Evolutionary conservation across 768 basidiomycete species (phyloP), one percentile per base, ranked within the genome.

Genomic region (Boletus speciosus): DNA sequence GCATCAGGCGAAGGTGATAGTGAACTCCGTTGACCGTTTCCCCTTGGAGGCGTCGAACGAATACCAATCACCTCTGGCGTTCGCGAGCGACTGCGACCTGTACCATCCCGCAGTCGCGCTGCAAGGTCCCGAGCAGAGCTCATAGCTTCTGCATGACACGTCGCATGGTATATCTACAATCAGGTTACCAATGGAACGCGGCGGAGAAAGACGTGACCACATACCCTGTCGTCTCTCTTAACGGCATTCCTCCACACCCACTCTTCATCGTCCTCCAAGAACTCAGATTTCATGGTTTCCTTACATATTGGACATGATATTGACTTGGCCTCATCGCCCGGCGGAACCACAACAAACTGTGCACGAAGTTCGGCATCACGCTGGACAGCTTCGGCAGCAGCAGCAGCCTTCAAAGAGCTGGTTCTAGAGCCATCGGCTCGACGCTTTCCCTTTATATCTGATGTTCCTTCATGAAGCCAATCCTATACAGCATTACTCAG

Each of bases 191-290:
- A 47, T 47, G 25, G 16, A 39, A 36, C 16, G 53, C 1, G 29
- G 15, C 11, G 5, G 25, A 35, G 21, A 49, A 29, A 55, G 47
- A 39, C 25, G n/a, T 31, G 16, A 47, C 21, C 47, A 73, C 85
- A 51, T 68, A 93, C 93, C 76, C 81, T 82, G 53, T 88, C 89
- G 59, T 96, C 91, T 56, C 86, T 85, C 70, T 78, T 82, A 19
- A 92, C 78, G 0, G 95, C 93, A 66, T 99, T 96, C 67, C 81
- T 83, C 93, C 93, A 99, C 12, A 97, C 88, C 95, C 95, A 98
- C 56, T 97, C 96, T 74, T 98, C 96, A 56, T 95, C 93, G 45
- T 97, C 95, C 67, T 98, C 93, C 52, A 86, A 71, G 68, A 90
- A 98, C 75, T 97, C 96, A 60, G 86, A 83, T 76, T 92, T 90